Conservation (phyloP, 371 early-diverging fungal genomes). For the Mortierella sp. region DNA sequence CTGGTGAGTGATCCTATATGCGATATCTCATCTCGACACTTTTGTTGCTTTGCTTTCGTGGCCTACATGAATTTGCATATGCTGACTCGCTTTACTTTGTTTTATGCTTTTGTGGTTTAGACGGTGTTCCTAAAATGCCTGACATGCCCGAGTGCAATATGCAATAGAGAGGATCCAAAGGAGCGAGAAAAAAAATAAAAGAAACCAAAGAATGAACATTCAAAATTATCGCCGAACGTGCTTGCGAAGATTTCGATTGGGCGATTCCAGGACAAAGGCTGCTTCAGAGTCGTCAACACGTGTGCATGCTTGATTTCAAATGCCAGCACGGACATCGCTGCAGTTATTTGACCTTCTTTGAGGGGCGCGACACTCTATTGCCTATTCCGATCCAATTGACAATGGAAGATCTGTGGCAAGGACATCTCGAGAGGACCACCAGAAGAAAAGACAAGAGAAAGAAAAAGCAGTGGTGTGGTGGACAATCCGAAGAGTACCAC, state of each 20-base stretch:
- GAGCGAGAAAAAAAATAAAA: slow-evolving; percentile 1
- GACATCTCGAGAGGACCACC: background rate
- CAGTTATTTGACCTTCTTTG: background rate
- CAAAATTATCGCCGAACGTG: slow-evolving; percentile 1
- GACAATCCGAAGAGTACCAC: background rate
- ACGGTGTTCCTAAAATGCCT: slow-evolving; percentile 56
- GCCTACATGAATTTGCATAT: background rate
- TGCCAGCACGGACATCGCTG: slow-evolving; percentile 7
- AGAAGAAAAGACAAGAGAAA: background rate
- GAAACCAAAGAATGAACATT: slow-evolving; percentile 2
- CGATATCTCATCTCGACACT: background rate
- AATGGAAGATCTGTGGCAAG: background rate
- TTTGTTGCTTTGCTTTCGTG: background rate
- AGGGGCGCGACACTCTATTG: background rate
- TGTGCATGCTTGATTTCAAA: slow-evolving; percentile 9
- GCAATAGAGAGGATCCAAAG: slow-evolving; percentile 29
- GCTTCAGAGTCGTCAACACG: background rate
- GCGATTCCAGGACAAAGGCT: background rate
- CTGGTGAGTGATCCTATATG: slow-evolving; percentile 25
- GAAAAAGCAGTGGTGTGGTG: background rate
- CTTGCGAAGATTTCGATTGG: background rate
- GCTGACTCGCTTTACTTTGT: background rate
- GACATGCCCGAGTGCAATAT: slow-evolving; percentile 59
- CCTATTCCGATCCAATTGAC: background rate
- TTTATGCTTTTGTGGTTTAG: slow-evolving; percentile 16